Percentiles rank a stretch among this genome's conserved stretches.
Conservation (phyloP, 371 early-diverging fungal genomes). For the Coemansia sp. region DNA sequence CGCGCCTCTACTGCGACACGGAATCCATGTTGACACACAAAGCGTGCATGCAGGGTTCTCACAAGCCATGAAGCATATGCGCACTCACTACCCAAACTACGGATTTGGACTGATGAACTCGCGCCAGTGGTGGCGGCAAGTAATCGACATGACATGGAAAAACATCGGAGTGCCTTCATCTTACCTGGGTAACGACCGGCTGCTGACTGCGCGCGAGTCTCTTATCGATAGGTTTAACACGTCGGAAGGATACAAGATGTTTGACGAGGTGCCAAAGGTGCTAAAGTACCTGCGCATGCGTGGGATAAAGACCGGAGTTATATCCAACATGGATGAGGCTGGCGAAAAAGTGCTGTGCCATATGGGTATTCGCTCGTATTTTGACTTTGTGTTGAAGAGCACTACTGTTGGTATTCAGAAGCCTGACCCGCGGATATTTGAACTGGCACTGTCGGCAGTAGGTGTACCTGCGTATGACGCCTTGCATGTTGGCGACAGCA, state of each 20-base stretch:
- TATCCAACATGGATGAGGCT: constrained; percentile 47
- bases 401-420: constrained; percentile 39
- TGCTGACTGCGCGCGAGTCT: constrained; percentile 5
- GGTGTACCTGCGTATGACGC: constrained; percentile 36
- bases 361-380: constrained; percentile 35
- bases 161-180: constrained; percentile 8
- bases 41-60: constrained; percentile 5
- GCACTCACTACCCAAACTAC: constrained; percentile 35
- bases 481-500: constrained; percentile 45
- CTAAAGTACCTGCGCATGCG: constrained; percentile 28
- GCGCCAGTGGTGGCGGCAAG: constrained; percentile 39
- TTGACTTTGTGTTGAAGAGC: constrained; percentile 49
- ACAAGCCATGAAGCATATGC: constrained; percentile 23
- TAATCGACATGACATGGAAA: constrained; percentile 30
- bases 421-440: constrained; percentile 35
- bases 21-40: constrained; percentile 13
- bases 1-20: constrained; percentile 26
- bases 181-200: background rate
- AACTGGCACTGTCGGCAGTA: constrained; percentile 29
- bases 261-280: constrained; percentile 38
- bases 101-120: constrained; percentile 29
- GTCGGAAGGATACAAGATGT: constrained; percentile 34
- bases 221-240: constrained; percentile 27
- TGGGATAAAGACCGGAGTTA: constrained; percentile 38
- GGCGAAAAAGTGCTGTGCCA: constrained; percentile 20